These are phyloP conservation scores for Nidularia pulvinata DNA, from an alignment of 768 basidiomycete species.

Conservation along the genomic window DNA sequence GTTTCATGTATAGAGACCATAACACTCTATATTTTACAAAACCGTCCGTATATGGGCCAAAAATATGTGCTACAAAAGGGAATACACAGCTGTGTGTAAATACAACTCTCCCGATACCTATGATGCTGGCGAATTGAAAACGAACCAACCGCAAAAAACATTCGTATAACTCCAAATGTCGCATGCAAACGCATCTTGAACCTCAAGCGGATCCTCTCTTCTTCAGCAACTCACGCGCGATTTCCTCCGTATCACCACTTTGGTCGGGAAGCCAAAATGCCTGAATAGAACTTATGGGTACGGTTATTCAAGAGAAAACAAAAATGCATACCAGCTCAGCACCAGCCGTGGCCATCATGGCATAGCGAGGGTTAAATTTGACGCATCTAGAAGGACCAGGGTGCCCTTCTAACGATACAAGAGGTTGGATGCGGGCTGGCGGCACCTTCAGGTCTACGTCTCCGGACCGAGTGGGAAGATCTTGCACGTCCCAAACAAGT, in stretches of 20 bases:
- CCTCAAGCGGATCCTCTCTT: not conserved
- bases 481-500: conserved; percentile 85
- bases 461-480: conserved; percentile 50
- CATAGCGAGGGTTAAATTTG: conserved; percentile 84
- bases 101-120: no score
- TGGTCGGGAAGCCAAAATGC: conserved; percentile 19
- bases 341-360: conserved; percentile 88
- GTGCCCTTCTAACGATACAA: conserved; percentile 69
- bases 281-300: conserved; percentile 6
- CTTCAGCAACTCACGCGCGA: conserved; percentile 2
- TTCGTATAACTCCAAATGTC: no score
- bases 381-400: conserved; percentile 85
- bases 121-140: no score
- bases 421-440: conserved; percentile 41
- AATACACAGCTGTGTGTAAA: no score
- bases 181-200: no score
- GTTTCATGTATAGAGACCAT: no score
- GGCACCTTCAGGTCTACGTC: conserved; percentile 53
- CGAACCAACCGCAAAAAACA: no score
- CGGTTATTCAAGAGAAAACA: not conserved
- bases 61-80: no score
- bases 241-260: conserved; percentile 7
- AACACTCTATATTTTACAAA: no score
- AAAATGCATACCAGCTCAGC: conserved; percentile 65
- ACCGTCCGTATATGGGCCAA: no score